Conservation (phyloP, 2,329 filamentous ascomycete species). For the Didymella sp. region DNA sequence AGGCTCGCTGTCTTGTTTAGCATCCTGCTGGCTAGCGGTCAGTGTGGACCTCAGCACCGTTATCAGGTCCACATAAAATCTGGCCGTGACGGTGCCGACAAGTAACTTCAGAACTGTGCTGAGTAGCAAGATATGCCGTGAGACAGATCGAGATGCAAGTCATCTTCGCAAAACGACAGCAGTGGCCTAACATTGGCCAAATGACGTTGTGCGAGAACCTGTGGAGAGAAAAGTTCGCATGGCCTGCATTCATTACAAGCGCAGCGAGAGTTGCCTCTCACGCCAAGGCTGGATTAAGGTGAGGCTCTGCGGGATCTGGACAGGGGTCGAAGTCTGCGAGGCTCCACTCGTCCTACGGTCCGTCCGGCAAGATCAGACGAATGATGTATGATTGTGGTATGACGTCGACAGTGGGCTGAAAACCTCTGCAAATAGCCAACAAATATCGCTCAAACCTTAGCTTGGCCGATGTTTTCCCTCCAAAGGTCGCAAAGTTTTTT, state of each 20-base stretch:
- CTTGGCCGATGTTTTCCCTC: slow-evolving; percentile 9
- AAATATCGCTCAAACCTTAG: neutral
- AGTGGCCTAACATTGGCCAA: neutral
- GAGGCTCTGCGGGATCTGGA: slow-evolving; percentile 23
- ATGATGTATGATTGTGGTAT: slow-evolving; percentile 17
- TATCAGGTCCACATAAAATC: slow-evolving; percentile 20
- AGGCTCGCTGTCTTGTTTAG: slow-evolving; percentile 5
- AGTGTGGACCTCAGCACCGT: slow-evolving; percentile 16
- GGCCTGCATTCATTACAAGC: neutral
- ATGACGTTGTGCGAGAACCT: neutral
- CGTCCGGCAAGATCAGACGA: slow-evolving; percentile 17
- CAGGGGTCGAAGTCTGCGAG: slow-evolving; percentile 9
- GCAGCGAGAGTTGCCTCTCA: neutral
- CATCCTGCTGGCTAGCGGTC: slow-evolving; percentile 13
- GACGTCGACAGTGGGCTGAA: slow-evolving; percentile 14
- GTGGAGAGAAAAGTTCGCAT: neutral
- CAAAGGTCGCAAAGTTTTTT: slow-evolving; percentile 9
- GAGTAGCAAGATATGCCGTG: neutral
- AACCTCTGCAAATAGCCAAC: neutral
- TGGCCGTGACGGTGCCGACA: slow-evolving; percentile 14
- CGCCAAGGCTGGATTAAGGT: slow-evolving; percentile 15
- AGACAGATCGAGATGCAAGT: slow-evolving; percentile 1
- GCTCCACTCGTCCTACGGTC: slow-evolving; percentile 11
- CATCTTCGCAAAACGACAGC: neutral
- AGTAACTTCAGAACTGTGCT: slow-evolving; percentile 11